phyloP scores from a whole-genome alignment of 352 stramenopile genomes.

The Globisporangium spiculum region DNA sequence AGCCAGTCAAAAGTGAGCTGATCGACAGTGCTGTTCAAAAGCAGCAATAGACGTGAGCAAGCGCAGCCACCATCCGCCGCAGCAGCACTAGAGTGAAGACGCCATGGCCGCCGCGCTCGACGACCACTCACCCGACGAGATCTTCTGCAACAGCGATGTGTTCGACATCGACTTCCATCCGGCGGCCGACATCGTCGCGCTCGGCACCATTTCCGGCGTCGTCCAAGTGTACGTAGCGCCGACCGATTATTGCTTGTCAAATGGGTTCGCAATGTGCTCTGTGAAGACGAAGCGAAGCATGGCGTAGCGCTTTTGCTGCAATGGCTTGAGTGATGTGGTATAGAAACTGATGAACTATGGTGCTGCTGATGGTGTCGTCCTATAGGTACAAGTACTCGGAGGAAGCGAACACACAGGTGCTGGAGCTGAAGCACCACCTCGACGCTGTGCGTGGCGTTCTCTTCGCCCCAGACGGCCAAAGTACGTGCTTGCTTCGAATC shows the following conservation, averaged over 20 bases:
- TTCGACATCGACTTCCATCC: constrained; percentile 89
- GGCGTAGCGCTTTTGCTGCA: neutral
- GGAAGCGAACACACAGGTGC: constrained; percentile 59
- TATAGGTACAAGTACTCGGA: constrained; percentile 80
- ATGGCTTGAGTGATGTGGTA: neutral
- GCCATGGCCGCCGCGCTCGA: constrained; percentile 59
- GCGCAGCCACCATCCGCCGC: neutral
- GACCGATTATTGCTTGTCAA: neutral
- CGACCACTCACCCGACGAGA: constrained; percentile 78
- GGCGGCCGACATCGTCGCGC: constrained; percentile 57
- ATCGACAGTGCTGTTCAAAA: neutral
- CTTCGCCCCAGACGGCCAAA: constrained; percentile 76
- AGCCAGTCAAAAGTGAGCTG: constrained; percentile 32
- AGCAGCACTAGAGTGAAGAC: neutral
- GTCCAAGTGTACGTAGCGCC: constrained; percentile 70
- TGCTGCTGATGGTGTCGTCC: neutral
- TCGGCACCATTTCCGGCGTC: constrained; percentile 70
- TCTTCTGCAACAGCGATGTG: constrained; percentile 69
- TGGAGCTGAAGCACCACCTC: constrained; percentile 76
- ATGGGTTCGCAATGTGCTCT: constrained; percentile 7
- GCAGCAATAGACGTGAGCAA: neutral
- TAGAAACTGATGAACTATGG: neutral
- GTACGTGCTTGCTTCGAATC: constrained; percentile 26
- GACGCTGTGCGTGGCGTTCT: constrained; percentile 66
- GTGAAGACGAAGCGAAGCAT: neutral